A percentile compares a stretch with the other conserved stretches of the same genome.
These are phyloP conservation scores for Agastache rugosa DNA, from an alignment of 257 asterid genomes.

Conservation along the genomic window DNA sequence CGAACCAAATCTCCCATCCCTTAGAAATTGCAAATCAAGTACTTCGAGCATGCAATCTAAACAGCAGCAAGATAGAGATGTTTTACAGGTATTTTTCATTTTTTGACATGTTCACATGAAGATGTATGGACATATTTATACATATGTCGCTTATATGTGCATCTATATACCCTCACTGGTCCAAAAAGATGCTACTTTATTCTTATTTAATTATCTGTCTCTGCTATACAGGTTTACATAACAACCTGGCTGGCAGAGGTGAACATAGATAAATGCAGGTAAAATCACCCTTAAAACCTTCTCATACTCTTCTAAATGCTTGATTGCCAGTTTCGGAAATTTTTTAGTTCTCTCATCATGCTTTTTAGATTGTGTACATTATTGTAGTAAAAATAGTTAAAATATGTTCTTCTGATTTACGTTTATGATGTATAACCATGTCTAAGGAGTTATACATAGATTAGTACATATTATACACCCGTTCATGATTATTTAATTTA, in stretches of 20 bases:
- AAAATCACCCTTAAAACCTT: slow-evolving; percentile 5
- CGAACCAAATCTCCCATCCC: slow-evolving; percentile 52
- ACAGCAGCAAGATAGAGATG: slow-evolving; percentile 51
- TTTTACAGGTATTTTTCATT: slow-evolving; percentile 64
- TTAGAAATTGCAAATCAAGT: slow-evolving; percentile 41
- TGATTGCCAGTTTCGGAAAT: background rate
- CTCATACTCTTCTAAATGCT: background rate
- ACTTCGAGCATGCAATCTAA: slow-evolving; percentile 34
- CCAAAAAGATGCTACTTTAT: slow-evolving; percentile 18
- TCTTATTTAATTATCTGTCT: slow-evolving; percentile 19
- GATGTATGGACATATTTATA: background rate
- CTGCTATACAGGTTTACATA: slow-evolving; percentile 58
- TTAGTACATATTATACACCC: background rate
- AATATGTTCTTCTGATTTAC: slow-evolving; percentile 3
- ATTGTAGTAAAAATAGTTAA: background rate
- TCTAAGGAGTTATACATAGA: background rate
- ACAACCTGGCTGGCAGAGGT: slow-evolving; percentile 83
- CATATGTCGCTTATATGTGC: background rate
- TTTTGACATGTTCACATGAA: background rate
- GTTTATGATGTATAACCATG: background rate
- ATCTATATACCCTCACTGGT: slow-evolving; percentile 2
- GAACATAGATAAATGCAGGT: slow-evolving; percentile 73
- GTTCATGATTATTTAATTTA: no score
- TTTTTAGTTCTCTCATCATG: background rate
- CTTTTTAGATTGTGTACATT: background rate